Evolutionary conservation across 2,329 filamentous ascomycete species (phyloP).

Genomic region (Neocatenulostroma microsporum): DNA sequence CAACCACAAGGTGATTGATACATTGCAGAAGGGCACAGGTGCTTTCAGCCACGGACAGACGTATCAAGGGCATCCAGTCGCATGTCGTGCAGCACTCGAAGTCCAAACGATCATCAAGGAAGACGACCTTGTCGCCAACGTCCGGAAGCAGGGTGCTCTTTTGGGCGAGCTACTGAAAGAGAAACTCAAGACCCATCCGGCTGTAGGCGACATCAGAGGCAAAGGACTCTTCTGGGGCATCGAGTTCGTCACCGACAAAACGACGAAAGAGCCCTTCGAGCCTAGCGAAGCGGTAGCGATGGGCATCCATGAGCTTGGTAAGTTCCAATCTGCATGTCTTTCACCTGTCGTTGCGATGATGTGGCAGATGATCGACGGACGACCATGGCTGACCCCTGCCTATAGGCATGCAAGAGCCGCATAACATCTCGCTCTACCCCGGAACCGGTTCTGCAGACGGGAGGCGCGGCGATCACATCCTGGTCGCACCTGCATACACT

Average conservation of each 20-base stretch:
- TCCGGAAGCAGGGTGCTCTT: conserved; percentile 45
- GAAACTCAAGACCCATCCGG: conserved; percentile 37
- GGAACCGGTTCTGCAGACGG: conserved; percentile 55
- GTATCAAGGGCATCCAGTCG: conserved; percentile 54
- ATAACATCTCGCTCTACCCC: conserved; percentile 55
- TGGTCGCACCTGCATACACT: conserved; percentile 63
- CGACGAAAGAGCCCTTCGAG: conserved; percentile 48
- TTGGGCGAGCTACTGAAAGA: conserved; percentile 40
- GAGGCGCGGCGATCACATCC: conserved; percentile 57
- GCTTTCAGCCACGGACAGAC: conserved; percentile 55
- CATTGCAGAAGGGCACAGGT: conserved; percentile 38
- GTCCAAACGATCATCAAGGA: conserved; percentile 53
- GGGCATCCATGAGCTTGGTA: conserved; percentile 46
- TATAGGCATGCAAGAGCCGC: conserved; percentile 34
- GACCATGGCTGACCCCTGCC: conserved; percentile 3
- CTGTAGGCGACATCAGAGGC: conserved; percentile 56
- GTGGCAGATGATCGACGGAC: not conserved
- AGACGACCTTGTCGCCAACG: conserved; percentile 53
- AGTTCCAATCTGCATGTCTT: conserved; percentile 7
- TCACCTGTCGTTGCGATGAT: not conserved
- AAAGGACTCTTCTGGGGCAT: conserved; percentile 53
- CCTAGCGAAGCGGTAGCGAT: conserved; percentile 39
- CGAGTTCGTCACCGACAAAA: conserved; percentile 52
- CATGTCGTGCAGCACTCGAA: conserved; percentile 55
- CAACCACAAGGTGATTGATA: conserved; percentile 44